These are phyloP conservation scores for Neofusicoccum parvum DNA, from an alignment of 2,329 filamentous ascomycete species.

Conservation along the genomic window DNA sequence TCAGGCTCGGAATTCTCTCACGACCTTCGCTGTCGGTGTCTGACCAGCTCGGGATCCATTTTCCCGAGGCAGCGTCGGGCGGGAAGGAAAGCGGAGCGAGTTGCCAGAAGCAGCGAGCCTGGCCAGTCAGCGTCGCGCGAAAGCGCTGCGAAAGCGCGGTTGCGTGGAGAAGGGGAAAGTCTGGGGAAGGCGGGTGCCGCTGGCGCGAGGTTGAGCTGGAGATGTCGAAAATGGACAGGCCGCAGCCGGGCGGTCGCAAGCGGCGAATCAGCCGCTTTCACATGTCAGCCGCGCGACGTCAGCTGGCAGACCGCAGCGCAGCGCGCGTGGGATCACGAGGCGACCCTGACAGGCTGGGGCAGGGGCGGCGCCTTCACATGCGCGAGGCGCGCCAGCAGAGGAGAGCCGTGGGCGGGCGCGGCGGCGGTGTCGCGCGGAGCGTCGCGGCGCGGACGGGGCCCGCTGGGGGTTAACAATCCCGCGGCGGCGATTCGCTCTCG, in stretches of 20 bases:
- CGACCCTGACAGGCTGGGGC: conserved; percentile 11
- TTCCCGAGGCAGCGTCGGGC: conserved; percentile 14
- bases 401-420: background rate
- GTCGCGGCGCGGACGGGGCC: conserved; percentile 6
- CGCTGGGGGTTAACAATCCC: conserved; percentile 14
- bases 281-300: conserved; percentile 13
- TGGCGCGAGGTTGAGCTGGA: too few relatives aligned
- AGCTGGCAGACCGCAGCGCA: conserved; percentile 5
- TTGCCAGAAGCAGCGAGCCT: background rate
- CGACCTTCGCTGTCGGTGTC: conserved; percentile 3
- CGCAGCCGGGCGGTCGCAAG: background rate
- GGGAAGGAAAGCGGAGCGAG: conserved; percentile 2
- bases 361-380: conserved; percentile 14
- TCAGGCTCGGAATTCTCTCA: conserved; percentile 4
- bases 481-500: conserved; percentile 9
- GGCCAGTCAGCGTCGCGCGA: background rate
- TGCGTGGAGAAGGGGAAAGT: background rate
- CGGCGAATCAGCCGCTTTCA: conserved; percentile 11
- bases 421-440: background rate
- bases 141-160: background rate
- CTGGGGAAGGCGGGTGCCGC: background rate
- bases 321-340: conserved; percentile 2
- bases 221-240: too few relatives aligned
- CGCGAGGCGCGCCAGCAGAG: background rate
- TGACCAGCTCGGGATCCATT: conserved; percentile 20